These are phyloP conservation scores for Alternaria postmessia DNA, from an alignment of 2,329 filamentous ascomycete genomes.

Conservation along the genomic window DNA sequence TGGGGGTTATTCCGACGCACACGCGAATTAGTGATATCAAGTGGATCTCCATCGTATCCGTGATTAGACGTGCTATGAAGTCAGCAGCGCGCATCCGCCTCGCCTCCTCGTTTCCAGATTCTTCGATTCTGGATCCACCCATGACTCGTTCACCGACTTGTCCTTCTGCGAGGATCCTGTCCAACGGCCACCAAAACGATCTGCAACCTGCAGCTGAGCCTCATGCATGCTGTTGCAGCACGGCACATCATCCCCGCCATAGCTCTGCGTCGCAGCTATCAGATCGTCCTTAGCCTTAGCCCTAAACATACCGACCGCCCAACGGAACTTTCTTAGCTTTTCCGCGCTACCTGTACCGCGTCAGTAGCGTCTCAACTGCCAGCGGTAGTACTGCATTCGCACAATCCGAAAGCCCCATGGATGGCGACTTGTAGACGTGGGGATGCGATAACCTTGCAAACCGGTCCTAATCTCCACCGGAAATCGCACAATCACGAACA, in stretches of 20 bases:
- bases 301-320: constrained; percentile 7
- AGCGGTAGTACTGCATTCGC: constrained; percentile 8
- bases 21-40: neutral
- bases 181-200: constrained; percentile 21
- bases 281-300: constrained; percentile 10
- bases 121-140: neutral
- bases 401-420: constrained; percentile 7
- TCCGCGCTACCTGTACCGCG: constrained; percentile 10
- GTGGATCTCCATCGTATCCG: constrained; percentile 1
- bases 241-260: constrained; percentile 18
- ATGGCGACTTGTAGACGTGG: neutral
- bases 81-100: neutral
- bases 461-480: constrained; percentile 4
- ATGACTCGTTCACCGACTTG: constrained; percentile 21
- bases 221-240: constrained; percentile 9
- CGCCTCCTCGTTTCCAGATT: constrained; percentile 7
- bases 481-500: constrained; percentile 3
- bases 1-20: constrained; percentile 1
- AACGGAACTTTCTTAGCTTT: constrained; percentile 7
- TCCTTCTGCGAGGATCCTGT: constrained; percentile 4
- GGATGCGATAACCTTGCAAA: neutral
- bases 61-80: neutral
- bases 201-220: constrained; percentile 15
- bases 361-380: constrained; percentile 7
- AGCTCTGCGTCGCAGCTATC: constrained; percentile 8